Evolutionary conservation across 140 eudicot genomes (phyloP), one percentile per base, ranked within the genome.

Genomic region (Stevia rebaudiana): DNA sequence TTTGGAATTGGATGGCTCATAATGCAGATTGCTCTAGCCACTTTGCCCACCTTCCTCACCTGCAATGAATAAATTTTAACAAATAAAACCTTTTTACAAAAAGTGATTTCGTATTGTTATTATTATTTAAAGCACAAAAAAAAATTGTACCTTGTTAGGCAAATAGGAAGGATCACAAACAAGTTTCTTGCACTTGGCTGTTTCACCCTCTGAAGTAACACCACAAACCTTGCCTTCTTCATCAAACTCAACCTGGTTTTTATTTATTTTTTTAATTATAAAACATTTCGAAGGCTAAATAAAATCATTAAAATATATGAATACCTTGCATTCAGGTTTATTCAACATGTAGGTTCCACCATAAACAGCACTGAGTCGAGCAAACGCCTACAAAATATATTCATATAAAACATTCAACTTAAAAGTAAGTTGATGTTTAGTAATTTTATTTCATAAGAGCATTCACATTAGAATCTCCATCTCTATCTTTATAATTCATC

Each of bases 1-100:
- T 81, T 91, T 47, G 96, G 98, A 61, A 91, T 91, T 17, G 98
- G 98, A 72, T 91, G 98, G 82, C 96, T 91, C 96, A 91, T 87
- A 50, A 91, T 91, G 78, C 90, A 86, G 39, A 91, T 91, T 48
- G 96, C 98, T 77, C 98, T 75, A 11, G 98, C 96, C 24, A 91
- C 98, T 71, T 79, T 91, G 17, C 98, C 98, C 61, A 91, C 95
- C 77, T 87, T 91, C 74, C 96, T 79, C 56, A 85, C 98, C 98
- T 91, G 83, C 60, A 63, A 81, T 31, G 46, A 30, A 33, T 17
- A 79, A 18, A 12, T 16, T 46, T 62, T 51, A 42, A 19, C 41
- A 19, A 62, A 31, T 35, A n/a, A n/a, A n/a, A n/a, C n/a, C n/a
- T n/a, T n/a, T n/a, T n/a, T n/a, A n/a, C n/a, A 33, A 11, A 46